Evolutionary conservation across 805 yeast species (phyloP), one percentile per base, ranked within the genome.

Genomic region (Starmerella apicola): DNA sequence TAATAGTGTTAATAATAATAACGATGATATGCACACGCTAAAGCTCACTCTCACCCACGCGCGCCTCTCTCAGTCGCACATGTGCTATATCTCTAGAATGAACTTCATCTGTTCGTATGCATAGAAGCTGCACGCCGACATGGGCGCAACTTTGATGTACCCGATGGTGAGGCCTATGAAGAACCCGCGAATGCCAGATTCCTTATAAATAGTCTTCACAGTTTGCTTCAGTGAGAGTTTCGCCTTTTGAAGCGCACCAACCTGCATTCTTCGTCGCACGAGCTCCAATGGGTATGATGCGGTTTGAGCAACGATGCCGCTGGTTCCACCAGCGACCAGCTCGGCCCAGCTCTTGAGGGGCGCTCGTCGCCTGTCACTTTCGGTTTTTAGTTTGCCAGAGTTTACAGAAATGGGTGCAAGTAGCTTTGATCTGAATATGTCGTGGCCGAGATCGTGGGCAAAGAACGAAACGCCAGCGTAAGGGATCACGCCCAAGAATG

Each of bases 261-360:
- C 98, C 63, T 91, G 99, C 82, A 91, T 77, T 52, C 97, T 69
- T 59, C 99, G 71, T 56, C 98, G 70, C 18, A 91, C 74, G 29
- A 91, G 95, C 62, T 91, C 99, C 51, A 91, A 80, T 2, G 98
- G 98, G 56, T 91, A 91, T 4, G 95, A 88, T 0, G 97, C 93
- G 1, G 96, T 84, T 60, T 91, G 98, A 2, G 97, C 83, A 27
- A 76, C 69, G 78, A 88, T 73, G 10, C 98, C 98, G 1, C 96
- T 94, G n/a, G 81, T 52, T 1, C 97, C 98, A 41, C 98, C 98
- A 5, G 97, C 95, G 3, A 74, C 55, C 34, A 91, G 67, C 63
- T 91, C 96, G 2, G 97, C 97, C 84, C 94, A 83, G 1, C 84
- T 81, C 47, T 67, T 71, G 38, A 91, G 66, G 1, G 95, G 96